Evolutionary conservation across 2,329 filamentous ascomycete genomes (phyloP).

Genomic region (Tothia fuscella): DNA sequence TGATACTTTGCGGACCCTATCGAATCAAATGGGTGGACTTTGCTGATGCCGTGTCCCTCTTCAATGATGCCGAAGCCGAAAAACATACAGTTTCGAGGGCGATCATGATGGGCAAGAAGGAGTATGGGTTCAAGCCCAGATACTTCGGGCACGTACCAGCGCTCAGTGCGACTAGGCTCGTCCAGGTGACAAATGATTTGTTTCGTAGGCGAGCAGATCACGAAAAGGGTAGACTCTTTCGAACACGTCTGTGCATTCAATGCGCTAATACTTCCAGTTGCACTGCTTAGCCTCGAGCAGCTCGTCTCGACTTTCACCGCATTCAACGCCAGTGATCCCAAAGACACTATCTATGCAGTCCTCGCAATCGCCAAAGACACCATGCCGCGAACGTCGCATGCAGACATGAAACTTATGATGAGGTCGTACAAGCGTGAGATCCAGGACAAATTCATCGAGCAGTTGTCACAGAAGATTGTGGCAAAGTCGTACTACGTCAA

Average conservation of each 20-base stretch:
- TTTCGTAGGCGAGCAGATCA: background rate
- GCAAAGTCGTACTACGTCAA: constrained; percentile 22
- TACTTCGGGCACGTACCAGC: constrained; percentile 26
- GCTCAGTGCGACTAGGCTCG: constrained; percentile 26
- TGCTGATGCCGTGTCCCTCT: constrained; percentile 27
- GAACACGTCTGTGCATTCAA: too few relatives aligned
- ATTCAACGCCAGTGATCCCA: constrained; percentile 20
- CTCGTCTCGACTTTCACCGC: constrained; percentile 23
- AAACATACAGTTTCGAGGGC: constrained; percentile 26
- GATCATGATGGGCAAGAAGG: constrained; percentile 21
- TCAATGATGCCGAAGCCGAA: constrained; percentile 27
- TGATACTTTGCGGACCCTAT: constrained; percentile 27
- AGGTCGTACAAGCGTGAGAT: too few relatives aligned
- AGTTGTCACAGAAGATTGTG: too few relatives aligned
- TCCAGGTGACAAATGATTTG: constrained; percentile 20
- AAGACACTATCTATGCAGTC: constrained; percentile 24
- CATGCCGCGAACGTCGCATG: constrained; percentile 12
- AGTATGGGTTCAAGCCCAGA: constrained; percentile 16
- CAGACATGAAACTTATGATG: background rate
- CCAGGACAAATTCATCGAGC: too few relatives aligned
- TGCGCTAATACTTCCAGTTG: background rate
- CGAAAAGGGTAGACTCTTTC: too few relatives aligned
- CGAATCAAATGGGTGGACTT: constrained; percentile 27
- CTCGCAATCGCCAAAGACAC: constrained; percentile 26
- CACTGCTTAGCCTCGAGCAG: constrained; percentile 23